These are phyloP conservation scores for Escovopsis sp. DNA, from an alignment of 2,329 filamentous ascomycete species.

Conservation along the genomic window DNA sequence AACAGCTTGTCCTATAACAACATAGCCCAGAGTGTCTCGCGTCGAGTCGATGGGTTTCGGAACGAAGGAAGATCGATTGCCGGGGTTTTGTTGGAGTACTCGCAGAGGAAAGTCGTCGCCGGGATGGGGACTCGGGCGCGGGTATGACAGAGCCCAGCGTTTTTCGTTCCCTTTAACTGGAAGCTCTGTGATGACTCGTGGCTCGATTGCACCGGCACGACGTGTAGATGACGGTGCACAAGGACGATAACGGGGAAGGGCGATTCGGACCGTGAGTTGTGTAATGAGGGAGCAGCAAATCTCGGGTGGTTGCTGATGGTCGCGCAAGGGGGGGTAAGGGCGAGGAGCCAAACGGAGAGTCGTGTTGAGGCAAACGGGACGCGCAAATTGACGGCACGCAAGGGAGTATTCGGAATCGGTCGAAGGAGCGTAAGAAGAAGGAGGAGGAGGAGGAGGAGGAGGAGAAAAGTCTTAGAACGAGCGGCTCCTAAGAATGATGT, in stretches of 20 bases:
- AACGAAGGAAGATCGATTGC: background rate
- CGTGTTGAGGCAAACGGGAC: background rate
- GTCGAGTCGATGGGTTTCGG: background rate
- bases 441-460: too few relatives aligned
- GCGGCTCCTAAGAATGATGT: too few relatives aligned
- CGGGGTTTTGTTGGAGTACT: background rate
- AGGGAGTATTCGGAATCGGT: conserved; percentile 1
- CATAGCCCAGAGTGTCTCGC: conserved; percentile 5
- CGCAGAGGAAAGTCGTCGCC: background rate
- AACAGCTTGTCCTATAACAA: conserved; percentile 9
- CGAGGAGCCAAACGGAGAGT: background rate
- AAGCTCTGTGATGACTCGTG: too few relatives aligned
- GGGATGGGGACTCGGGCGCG: background rate
- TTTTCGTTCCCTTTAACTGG: too few relatives aligned
- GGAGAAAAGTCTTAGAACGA: too few relatives aligned
- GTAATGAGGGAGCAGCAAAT: background rate
- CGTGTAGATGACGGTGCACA: conserved; percentile 1
- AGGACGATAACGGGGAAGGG: background rate
- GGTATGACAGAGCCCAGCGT: too few relatives aligned
- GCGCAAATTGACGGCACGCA: background rate
- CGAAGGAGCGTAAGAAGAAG: background rate
- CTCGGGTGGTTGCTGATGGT: conserved; percentile 4
- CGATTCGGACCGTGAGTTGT: conserved; percentile 1
- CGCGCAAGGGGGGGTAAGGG: conserved; percentile 1
- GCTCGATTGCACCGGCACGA: too few relatives aligned